Evolutionary conservation across 768 basidiomycete species (phyloP), one percentile per base, ranked within the genome.

Genomic region (Suillus plorans): DNA sequence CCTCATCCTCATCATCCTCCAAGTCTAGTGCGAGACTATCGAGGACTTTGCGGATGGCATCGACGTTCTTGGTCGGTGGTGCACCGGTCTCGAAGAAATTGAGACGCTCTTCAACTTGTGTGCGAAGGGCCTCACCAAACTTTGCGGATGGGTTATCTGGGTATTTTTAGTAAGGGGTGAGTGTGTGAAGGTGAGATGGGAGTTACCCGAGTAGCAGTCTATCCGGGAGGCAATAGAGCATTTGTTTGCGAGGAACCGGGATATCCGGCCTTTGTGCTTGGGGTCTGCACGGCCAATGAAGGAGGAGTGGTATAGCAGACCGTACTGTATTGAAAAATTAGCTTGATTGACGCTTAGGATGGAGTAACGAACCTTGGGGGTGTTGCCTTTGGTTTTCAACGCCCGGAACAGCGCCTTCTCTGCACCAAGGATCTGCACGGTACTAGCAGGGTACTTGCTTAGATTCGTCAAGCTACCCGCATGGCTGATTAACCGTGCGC

Each of bases 231-330:
- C 97, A 70, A 99, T 98, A 63, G 95, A 96, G 74, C 94, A 95
- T 79, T 99, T 99, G 85, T 99, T 99, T 45, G 97, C 97, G 9
- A 99, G 83, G 86, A 98, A 99, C n/a, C 97, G 90, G 4, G 96
- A 97, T 74, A 98, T 98, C 63, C 97, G 90, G 12, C 97, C 97
- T 82, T 98, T 99, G 84, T 92, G 88, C 78, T 95, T 97, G 50
- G 94, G 85, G 20, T 89, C 93, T 5, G 97, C 97, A 52, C 95
- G 92, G 13, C 95, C 95, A 75, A 99, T 98, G 81, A 97, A 98
- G 2, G 95, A 84, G 22, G 95, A 96, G 79, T 99, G 95, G 78
- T 96, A 99, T 69, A 99, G 84, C n/a, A 99, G 85, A 72, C 97
- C 97, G 72, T 98, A 99, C 93, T 98, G 74, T 56, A 3, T 25